A percentile compares a stretch with the other conserved stretches of the same genome.
phyloP scores from a whole-genome alignment of 495 filamentous ascomycete genomes.

The Penicillium bialowiezense region DNA sequence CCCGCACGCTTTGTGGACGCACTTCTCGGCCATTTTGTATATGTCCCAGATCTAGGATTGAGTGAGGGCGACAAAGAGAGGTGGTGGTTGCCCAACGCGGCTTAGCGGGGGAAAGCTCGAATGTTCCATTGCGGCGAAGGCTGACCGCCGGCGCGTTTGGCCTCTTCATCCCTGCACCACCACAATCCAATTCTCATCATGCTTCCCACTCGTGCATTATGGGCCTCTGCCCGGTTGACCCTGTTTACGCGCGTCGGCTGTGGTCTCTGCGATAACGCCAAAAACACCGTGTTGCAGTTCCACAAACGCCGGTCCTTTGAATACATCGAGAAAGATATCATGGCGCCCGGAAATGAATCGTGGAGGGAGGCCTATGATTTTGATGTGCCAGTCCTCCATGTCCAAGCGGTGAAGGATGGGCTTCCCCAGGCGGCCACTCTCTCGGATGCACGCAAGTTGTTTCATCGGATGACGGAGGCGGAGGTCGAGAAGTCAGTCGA shows the following conservation, averaged over 20 bases:
- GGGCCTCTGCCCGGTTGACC: constrained; percentile 66
- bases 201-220: constrained; percentile 36
- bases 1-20: constrained; percentile 92
- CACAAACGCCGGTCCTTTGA: constrained; percentile 67
- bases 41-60: not conserved
- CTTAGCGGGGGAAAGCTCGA: constrained; percentile 46
- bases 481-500: constrained; percentile 72
- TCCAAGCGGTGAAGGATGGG: constrained; percentile 42
- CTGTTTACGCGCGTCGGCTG: constrained; percentile 81
- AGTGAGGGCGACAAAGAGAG: constrained; percentile 4
- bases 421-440: constrained; percentile 20
- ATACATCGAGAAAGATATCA: constrained; percentile 78
- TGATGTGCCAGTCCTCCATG: constrained; percentile 84
- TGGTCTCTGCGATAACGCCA: constrained; percentile 75
- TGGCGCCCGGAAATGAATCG: constrained; percentile 56
- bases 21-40: constrained; percentile 75
- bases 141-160: constrained; percentile 13
- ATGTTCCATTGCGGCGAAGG: constrained; percentile 40
- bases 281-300: constrained; percentile 64
- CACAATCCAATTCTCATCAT: constrained; percentile 22
- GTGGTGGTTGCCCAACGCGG: constrained; percentile 25
- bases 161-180: not conserved
- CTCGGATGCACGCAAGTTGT: constrained; percentile 68
- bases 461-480: constrained; percentile 74
- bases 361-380: constrained; percentile 89